Conservation (phyloP, 306 rosid genomes). For the Castanea crenata region DNA sequence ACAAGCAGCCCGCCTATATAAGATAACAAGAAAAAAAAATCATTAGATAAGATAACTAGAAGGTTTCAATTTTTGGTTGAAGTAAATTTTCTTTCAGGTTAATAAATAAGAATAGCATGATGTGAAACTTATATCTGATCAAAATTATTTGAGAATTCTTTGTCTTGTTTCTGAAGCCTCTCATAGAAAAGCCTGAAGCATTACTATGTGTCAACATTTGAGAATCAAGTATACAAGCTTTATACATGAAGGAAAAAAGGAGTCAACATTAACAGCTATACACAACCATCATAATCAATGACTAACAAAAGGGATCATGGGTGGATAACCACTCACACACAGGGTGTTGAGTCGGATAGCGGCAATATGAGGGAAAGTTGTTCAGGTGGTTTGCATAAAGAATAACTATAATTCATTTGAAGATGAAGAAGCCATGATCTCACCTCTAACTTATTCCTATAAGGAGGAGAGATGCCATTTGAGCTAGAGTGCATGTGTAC, state of each 20-base stretch:
- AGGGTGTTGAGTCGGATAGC: not conserved
- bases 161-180: too few relatives aligned
- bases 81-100: not conserved
- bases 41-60: not conserved
- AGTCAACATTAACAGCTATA: not conserved
- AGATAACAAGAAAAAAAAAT: constrained; percentile 13
- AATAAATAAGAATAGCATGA: not conserved
- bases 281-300: not conserved
- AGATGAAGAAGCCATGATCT: not conserved
- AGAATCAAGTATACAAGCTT: not conserved
- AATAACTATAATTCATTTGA: not conserved
- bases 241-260: not conserved
- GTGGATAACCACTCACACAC: not conserved
- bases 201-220: not conserved
- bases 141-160: too few relatives aligned
- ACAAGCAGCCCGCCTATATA: constrained; percentile 78
- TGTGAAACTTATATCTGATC: too few relatives aligned
- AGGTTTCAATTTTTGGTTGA: not conserved
- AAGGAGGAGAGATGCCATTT: too few relatives aligned
- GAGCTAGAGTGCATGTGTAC: too few relatives aligned
- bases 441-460: not conserved
- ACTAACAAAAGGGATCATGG: not conserved
- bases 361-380: not conserved
- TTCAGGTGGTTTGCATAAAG: not conserved
- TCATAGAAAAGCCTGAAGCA: not conserved